Evolutionary conservation across 176 grass and related monocot species (phyloP), one percentile per base, ranked within the genome.

Genomic region (Zizania latifolia): DNA sequence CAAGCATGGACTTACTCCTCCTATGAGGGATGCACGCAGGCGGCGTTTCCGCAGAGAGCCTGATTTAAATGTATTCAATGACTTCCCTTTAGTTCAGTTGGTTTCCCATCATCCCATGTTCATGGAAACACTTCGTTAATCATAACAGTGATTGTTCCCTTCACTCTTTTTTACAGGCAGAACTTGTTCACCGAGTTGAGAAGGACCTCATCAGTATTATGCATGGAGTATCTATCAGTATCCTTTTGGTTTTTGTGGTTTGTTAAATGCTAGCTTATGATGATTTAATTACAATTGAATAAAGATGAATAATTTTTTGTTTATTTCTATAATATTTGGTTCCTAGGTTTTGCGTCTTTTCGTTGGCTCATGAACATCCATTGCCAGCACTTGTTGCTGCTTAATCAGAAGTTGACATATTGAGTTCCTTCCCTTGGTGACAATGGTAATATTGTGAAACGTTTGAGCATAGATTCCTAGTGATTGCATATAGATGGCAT

Each of bases 1-100:
- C 86, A 90, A 91, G 74, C 91, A 98, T 78, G 91, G 94, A 8
- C 94, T 98, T 77, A 88, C 94, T 72, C 90, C 94, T 82, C 86
- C 90, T 51, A 91, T 93, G 90, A 89, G 86, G 80, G 90, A 97
- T 85, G 94, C 94, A 68, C 83, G 85, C 19, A 81, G 83, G 65
- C 57, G 88, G 44, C 85, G 94, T 9, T 97, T 89, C 72, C 90
- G 90, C 75, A 89, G 94, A 87, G 94, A 97, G 32, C 88, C 90
- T 17, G 94, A 93, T 78, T 75, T 93, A 48, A 97, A 81, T 82
- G 94, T 98, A 89, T 77, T 71, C 43, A 1, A 58, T 76, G 35
- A 38, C 53, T 76, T 51, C 65, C 6, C 2, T 76, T 71, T 78
- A 53, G 19, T 46, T 75, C 17, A n/a, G 0, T 72, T 61, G 61